These are phyloP conservation scores for Phyllosticta citribraziliensis DNA, from an alignment of 2,329 filamentous ascomycete species.

Conservation along the genomic window DNA sequence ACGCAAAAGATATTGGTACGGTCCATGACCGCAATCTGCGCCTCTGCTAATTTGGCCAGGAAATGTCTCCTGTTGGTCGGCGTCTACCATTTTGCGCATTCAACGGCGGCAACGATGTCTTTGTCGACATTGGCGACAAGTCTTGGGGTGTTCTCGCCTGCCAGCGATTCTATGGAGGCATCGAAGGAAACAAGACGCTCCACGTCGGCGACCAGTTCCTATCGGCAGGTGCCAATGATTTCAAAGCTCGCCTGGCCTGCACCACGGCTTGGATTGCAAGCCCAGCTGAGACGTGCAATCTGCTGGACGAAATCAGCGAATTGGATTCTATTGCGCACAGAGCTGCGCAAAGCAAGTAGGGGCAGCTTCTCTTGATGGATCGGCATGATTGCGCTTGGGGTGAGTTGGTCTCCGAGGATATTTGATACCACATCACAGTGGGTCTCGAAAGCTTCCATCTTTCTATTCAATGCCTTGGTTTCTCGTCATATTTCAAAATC, in stretches of 20 bases:
- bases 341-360: constrained; percentile 20
- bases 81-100: constrained; percentile 89
- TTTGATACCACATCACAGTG: background rate
- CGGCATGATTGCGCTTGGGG: background rate
- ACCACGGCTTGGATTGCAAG: constrained; percentile 93
- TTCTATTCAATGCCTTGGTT: background rate
- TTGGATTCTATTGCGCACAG: constrained; percentile 29
- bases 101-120: constrained; percentile 94
- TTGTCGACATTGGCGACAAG: constrained; percentile 98
- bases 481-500: background rate
- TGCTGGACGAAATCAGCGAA: constrained; percentile 69
- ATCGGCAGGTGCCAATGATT: constrained; percentile 91
- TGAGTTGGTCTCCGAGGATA: background rate
- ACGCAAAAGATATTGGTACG: constrained; percentile 69
- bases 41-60: constrained; percentile 24
- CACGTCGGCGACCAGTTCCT: constrained; percentile 96
- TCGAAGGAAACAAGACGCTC: constrained; percentile 68
- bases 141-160: constrained; percentile 90
- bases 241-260: constrained; percentile 84
- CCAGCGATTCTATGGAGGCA: constrained; percentile 76
- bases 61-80: constrained; percentile 61
- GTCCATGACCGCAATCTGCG: background rate
- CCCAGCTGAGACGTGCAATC: constrained; percentile 77
- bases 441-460: too few relatives aligned
- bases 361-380: background rate